Conservation (phyloP, 139 green algal genomes). For the Coelastrella sp. region DNA sequence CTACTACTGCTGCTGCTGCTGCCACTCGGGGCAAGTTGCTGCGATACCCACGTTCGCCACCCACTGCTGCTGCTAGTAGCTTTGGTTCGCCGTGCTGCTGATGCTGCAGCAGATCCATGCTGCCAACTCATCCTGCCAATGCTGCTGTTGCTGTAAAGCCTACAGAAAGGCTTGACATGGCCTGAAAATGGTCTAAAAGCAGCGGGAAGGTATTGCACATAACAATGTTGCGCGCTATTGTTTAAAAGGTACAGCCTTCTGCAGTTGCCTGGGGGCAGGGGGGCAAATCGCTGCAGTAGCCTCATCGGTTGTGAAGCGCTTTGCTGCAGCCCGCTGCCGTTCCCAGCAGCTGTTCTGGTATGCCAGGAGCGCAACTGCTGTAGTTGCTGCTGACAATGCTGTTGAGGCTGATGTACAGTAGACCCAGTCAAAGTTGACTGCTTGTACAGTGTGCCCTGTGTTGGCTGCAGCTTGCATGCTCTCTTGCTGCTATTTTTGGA, state of each 20-base stretch:
- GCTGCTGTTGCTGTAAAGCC: not conserved
- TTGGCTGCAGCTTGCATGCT: constrained; percentile 5
- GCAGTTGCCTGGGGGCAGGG: not conserved
- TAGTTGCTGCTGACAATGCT: constrained; percentile 14
- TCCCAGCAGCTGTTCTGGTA: not conserved
- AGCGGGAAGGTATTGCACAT: not conserved
- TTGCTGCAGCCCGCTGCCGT: not conserved
- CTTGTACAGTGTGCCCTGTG: not conserved
- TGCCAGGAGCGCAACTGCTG: not conserved
- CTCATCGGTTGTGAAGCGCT: not conserved
- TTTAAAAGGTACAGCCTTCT: too few relatives aligned
- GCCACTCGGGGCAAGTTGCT: not conserved
- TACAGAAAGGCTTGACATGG: not conserved
- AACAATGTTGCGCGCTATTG: too few relatives aligned
- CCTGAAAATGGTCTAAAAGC: not conserved
- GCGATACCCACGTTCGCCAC: not conserved
- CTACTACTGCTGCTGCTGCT: not conserved
- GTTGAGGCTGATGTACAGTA: not conserved
- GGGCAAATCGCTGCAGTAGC: not conserved
- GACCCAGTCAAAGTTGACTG: not conserved
- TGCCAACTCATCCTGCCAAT: not conserved
- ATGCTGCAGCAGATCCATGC: not conserved
- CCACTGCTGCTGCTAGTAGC: not conserved
- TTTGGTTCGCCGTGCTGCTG: not conserved
- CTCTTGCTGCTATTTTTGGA: too few relatives aligned